phyloP scores from a whole-genome alignment of 148 eudicot genomes.

The Rhododendron henanense region DNA sequence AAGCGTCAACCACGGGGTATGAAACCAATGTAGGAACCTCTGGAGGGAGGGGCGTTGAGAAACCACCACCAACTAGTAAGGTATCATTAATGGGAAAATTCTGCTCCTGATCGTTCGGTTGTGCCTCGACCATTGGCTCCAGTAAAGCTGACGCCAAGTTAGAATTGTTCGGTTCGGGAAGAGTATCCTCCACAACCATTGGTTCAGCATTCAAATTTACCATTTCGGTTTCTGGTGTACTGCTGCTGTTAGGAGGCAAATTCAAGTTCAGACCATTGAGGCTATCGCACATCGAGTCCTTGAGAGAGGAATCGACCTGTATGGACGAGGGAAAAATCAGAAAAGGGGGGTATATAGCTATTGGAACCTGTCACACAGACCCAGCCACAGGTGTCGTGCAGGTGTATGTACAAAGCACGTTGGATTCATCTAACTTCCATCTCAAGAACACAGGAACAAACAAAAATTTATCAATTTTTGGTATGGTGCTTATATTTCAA shows the following conservation, averaged over 20 bases:
- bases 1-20: slow-evolving; percentile 30
- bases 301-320: slow-evolving; percentile 64
- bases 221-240: background rate
- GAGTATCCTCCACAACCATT: background rate
- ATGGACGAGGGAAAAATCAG: background rate
- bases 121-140: slow-evolving; percentile 19
- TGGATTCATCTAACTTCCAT: background rate
- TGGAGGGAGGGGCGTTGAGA: background rate
- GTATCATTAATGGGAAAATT: slow-evolving; percentile 44
- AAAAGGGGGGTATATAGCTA: background rate
- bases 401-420: background rate
- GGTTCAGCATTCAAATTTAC: slow-evolving; percentile 19
- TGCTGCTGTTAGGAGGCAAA: slow-evolving; percentile 33
- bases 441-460: background rate
- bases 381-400: background rate
- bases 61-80: slow-evolving; percentile 26
- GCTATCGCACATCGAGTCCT: slow-evolving; percentile 19
- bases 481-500: background rate
- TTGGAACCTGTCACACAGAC: background rate
- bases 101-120: slow-evolving; percentile 27
- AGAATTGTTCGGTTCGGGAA: background rate
- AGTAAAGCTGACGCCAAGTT: slow-evolving; percentile 2
- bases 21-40: slow-evolving; percentile 21
- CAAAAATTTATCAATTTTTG: background rate
- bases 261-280: slow-evolving; percentile 40